A percentile compares a stretch with the other conserved stretches of the same genome.
Evolutionary conservation across 345 rosid genomes (phyloP).

Genomic region (Aquilaria yunnanensis): DNA sequence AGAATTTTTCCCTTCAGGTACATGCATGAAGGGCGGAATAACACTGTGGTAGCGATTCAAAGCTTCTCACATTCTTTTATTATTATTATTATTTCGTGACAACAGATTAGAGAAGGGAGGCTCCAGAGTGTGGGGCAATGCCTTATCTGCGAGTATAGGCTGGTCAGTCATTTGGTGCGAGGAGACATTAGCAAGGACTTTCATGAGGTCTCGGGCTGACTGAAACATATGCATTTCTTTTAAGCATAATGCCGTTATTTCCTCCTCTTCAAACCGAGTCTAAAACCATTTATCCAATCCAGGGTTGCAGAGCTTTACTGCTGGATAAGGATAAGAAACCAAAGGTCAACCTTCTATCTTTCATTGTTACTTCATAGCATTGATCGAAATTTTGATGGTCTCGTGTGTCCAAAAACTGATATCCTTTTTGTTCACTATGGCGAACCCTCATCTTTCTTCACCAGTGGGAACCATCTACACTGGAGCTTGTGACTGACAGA

Average conservation of each 20-base stretch:
- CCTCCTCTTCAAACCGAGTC: background rate
- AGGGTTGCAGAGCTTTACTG: constrained; percentile 96
- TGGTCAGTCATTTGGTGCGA: constrained; percentile 72
- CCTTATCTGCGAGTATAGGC: constrained; percentile 75
- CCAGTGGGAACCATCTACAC: constrained; percentile 77
- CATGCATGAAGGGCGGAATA: too few relatives aligned
- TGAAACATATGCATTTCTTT: background rate
- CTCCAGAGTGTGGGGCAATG: constrained; percentile 80
- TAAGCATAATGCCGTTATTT: background rate
- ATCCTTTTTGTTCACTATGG: background rate
- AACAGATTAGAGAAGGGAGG: constrained; percentile 90
- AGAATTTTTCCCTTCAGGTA: too few relatives aligned
- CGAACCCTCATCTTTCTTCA: background rate
- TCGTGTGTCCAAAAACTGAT: background rate
- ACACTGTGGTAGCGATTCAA: too few relatives aligned
- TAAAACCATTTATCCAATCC: constrained; percentile 13
- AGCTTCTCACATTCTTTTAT: background rate
- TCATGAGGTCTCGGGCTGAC: constrained; percentile 50
- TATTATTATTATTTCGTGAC: constrained; percentile 16
- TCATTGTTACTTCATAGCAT: background rate
- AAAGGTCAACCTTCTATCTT: constrained; percentile 40
- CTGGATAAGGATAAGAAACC: constrained; percentile 82
- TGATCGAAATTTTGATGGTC: background rate
- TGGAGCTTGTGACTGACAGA: constrained; percentile 46
- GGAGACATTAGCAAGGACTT: constrained; percentile 88